Evolutionary conservation across 2,329 filamentous ascomycete species (phyloP).

Genomic region (Grosmannia clavigera): DNA sequence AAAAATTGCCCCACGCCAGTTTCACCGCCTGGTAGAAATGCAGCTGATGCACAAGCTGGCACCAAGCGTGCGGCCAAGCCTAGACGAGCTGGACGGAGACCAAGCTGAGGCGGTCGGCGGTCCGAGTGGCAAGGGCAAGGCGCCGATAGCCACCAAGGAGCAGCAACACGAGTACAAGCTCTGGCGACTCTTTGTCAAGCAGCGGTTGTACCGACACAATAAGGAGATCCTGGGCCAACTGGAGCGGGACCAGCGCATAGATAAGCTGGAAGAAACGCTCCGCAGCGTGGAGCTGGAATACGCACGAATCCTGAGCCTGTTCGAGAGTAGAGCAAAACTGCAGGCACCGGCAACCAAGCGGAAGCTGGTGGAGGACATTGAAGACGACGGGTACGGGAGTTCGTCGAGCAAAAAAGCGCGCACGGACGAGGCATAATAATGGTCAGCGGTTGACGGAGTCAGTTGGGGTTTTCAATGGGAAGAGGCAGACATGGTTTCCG

Average conservation of each 20-base stretch:
- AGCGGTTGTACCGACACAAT: constrained; percentile 65
- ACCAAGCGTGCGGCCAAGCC: constrained; percentile 39
- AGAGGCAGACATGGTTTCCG: background rate
- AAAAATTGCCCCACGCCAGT: constrained; percentile 70
- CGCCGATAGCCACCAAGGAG: constrained; percentile 29
- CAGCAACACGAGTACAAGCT: constrained; percentile 53
- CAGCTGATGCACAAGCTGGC: constrained; percentile 53
- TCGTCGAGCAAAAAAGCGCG: constrained; percentile 10
- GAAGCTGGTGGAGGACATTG: constrained; percentile 22
- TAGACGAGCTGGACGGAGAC: constrained; percentile 25
- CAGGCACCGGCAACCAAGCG: constrained; percentile 27
- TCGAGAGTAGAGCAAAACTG: constrained; percentile 26
- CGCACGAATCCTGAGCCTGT: constrained; percentile 44
- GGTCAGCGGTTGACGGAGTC: too few species aligned
- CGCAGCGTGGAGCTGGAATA: constrained; percentile 61
- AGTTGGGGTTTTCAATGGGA: too few species aligned
- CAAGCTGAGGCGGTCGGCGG: background rate
- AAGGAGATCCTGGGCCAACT: constrained; percentile 58
- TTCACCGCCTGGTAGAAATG: constrained; percentile 63
- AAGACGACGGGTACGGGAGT: constrained; percentile 31
- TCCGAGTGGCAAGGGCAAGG: constrained; percentile 10
- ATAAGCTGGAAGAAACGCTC: constrained; percentile 60
- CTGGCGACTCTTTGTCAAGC: constrained; percentile 66
- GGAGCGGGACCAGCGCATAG: constrained; percentile 53
- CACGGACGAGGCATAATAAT: constrained; percentile 3